phyloP scores from a whole-genome alignment of 2,329 filamentous ascomycete species.

The Diatrype stigma region DNA sequence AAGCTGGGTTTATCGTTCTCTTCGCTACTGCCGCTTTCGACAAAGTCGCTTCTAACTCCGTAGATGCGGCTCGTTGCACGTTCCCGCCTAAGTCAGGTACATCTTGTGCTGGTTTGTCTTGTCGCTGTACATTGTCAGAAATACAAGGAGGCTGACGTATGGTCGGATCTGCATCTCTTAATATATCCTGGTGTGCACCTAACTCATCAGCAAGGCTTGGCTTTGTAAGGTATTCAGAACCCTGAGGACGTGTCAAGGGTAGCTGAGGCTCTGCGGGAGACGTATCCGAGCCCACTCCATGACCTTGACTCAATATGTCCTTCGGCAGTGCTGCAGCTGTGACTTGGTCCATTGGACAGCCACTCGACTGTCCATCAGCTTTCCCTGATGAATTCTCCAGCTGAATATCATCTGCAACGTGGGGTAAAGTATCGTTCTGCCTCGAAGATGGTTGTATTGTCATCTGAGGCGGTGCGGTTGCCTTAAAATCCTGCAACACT shows the following conservation, averaged over 20 bases:
- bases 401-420: not conserved
- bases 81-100: not conserved
- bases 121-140: not conserved
- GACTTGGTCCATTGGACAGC: not conserved
- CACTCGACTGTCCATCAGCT: not conserved
- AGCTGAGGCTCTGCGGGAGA: not conserved
- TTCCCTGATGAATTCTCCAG: not conserved
- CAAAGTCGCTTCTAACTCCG: not conserved
- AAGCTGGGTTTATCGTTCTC: constrained; percentile 43
- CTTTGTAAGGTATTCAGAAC: not conserved
- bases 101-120: not conserved
- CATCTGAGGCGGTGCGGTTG: not conserved
- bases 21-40: constrained; percentile 6
- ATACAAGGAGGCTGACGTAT: not conserved
- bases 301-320: not conserved
- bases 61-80: not conserved
- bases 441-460: not conserved
- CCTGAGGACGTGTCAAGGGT: not conserved
- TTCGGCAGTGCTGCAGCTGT: not conserved
- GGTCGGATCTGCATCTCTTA: not conserved
- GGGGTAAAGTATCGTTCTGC: not conserved
- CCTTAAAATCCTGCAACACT: not conserved
- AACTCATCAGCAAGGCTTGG: not conserved
- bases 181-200: not conserved
- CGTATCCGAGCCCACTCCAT: not conserved